Conservation (phyloP, 805 yeast genomes). For the Cyberlindnera suaveolens region DNA sequence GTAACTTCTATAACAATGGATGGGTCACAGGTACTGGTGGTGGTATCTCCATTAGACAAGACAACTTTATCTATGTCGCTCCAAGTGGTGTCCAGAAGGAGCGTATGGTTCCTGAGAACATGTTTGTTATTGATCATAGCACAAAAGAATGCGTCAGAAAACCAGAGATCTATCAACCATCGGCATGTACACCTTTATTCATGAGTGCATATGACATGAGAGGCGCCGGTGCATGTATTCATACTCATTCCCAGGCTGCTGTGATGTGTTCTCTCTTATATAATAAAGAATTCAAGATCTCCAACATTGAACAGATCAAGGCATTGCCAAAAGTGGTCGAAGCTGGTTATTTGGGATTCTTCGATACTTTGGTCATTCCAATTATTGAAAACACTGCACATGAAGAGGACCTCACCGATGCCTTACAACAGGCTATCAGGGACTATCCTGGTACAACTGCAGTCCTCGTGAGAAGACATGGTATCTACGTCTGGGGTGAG, state of each 20-base stretch:
- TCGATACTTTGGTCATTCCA: constrained; percentile 76
- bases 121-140: constrained; percentile 67
- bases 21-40: constrained; percentile 98
- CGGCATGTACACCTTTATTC: constrained; percentile 90
- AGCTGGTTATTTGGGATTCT: constrained; percentile 59
- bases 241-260: constrained; percentile 88
- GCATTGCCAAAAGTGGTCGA: constrained; percentile 59
- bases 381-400: constrained; percentile 87
- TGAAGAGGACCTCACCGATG: constrained; percentile 74
- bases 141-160: constrained; percentile 45
- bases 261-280: constrained; percentile 72
- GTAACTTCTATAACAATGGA: constrained; percentile 66
- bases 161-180: constrained; percentile 74
- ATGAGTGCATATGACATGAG: constrained; percentile 59
- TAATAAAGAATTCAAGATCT: constrained; percentile 65
- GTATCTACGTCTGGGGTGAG: constrained; percentile 96
- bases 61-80: constrained; percentile 61
- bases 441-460: constrained; percentile 78
- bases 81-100: constrained; percentile 98
- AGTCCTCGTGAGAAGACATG: constrained; percentile 86
- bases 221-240: constrained; percentile 87
- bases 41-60: constrained; percentile 69
- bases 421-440: constrained; percentile 56
- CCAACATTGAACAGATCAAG: constrained; percentile 86
- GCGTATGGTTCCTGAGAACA: constrained; percentile 70